These are phyloP conservation scores for Euphrasia arctica DNA, from an alignment of 305 asterid species.

Conservation along the genomic window DNA sequence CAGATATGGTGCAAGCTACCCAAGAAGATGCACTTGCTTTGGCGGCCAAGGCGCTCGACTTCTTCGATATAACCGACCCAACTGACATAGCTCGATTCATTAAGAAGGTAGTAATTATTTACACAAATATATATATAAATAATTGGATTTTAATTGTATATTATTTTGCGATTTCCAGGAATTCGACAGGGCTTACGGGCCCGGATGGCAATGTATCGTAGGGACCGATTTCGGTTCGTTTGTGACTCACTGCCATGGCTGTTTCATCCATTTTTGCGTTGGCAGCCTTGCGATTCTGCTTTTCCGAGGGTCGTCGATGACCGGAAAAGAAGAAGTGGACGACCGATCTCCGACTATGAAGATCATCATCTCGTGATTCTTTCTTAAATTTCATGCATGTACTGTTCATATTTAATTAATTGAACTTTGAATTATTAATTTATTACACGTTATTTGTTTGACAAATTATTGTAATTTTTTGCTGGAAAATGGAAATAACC, in stretches of 20 bases:
- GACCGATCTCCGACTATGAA: slow-evolving; percentile 37
- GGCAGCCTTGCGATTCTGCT: slow-evolving; percentile 78
- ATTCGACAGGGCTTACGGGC: slow-evolving; percentile 59
- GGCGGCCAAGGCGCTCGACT: slow-evolving; percentile 85
- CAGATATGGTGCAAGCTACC: slow-evolving; percentile 72
- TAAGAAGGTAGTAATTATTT: slow-evolving; percentile 46
- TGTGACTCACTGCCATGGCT: slow-evolving; percentile 80
- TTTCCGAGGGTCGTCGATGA: slow-evolving; percentile 55
- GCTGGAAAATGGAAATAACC: not conserved
- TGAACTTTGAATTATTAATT: not conserved
- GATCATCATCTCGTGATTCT: slow-evolving; percentile 9
- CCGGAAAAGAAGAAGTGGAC: slow-evolving; percentile 22
- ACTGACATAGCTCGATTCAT: slow-evolving; percentile 77
- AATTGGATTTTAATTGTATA: too few species aligned
- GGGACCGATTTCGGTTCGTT: slow-evolving; percentile 92
- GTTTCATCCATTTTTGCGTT: slow-evolving; percentile 66
- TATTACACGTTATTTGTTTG: not conserved
- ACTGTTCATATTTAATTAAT: too few species aligned
- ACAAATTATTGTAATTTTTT: not conserved
- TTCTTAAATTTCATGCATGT: not conserved
- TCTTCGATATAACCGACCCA: slow-evolving; percentile 75
- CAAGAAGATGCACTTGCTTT: slow-evolving; percentile 79
- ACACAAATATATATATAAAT: not conserved
- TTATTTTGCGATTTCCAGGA: slow-evolving; percentile 41
- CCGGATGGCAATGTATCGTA: slow-evolving; percentile 89